Base-by-base conservation (phyloP, 176 grass and related monocot genomes). In the Oryza meridionalis region DNA sequence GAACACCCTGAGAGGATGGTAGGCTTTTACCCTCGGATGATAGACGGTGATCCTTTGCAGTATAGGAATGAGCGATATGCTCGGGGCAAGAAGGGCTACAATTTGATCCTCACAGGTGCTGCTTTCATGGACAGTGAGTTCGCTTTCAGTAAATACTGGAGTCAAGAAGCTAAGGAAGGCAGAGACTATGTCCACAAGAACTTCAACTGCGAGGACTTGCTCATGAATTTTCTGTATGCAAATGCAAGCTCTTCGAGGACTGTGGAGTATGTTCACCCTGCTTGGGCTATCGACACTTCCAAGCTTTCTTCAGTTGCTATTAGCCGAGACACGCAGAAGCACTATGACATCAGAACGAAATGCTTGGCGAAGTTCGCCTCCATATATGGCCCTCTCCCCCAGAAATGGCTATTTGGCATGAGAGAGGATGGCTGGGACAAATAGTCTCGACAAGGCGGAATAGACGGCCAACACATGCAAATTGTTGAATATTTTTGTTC, bases 121-220 rank as follows among this genome's bases (percentile, higher is more conserved):
- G 93, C 96, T 21, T 96, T 99, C 80, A 96, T 99, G 96, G 91
- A 99, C 86, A 85, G 88, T 40, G 86, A 92, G 45, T 99, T 87
- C 73, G 96, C 96, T 32, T 99, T 96, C 77, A 88, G 55, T 26
- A 96, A 80, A 58, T 99, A 96, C 80, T 92, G 93, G 96, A 99
- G 93, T 22, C 81, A 90, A 69, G 88, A 94, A 81, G 96, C 91
- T 75, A 93, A 37, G n/a, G 84, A 90, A 75, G 96, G 96, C 24
- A 92, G 96, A 45, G 90, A 87, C 1, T 92, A 79, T 46, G 96
- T 99, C 26, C 89, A 99, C 77, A 45, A 90, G 78, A 93, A 91
- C 35, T 99, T 99, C 89, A 99, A 99, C 81, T 99, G 96, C 19
- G 96, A 99, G 86, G 96, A 99, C 40, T 72, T 99, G 75, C 88